These are phyloP conservation scores for Colletotrichum sp. DNA, from an alignment of 2,329 filamentous ascomycete species.

Conservation along the genomic window DNA sequence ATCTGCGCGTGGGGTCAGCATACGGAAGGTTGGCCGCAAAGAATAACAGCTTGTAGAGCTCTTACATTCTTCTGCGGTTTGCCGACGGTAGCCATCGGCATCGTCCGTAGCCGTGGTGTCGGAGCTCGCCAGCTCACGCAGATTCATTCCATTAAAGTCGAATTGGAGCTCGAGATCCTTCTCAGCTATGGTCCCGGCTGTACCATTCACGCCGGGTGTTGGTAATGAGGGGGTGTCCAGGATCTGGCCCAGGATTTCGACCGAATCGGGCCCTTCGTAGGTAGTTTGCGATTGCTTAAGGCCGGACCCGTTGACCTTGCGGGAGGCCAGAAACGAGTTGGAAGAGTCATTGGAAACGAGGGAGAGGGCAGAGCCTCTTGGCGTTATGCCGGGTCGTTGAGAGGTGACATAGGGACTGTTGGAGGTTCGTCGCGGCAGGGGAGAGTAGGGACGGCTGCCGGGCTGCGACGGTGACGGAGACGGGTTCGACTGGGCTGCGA, in stretches of 20 bases:
- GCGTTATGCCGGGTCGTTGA: constrained; percentile 70
- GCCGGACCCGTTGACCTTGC: constrained; percentile 70
- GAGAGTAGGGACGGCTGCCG: constrained; percentile 73
- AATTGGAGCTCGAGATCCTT: constrained; percentile 69
- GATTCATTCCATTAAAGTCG: constrained; percentile 79
- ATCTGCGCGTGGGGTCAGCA: constrained; percentile 50
- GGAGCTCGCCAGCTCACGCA: constrained; percentile 70
- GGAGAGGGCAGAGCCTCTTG: constrained; percentile 80
- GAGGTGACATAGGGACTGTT: constrained; percentile 72
- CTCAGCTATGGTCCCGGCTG: constrained; percentile 39
- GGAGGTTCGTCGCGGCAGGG: constrained; percentile 70
- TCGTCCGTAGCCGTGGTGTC: constrained; percentile 31
- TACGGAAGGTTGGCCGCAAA: too few relatives aligned
- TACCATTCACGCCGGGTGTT: constrained; percentile 13
- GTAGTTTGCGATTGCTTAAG: constrained; percentile 63
- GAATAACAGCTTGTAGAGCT: neutral
- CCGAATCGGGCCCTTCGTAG: constrained; percentile 68
- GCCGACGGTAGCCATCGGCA: constrained; percentile 40
- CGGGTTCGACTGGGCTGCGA: constrained; percentile 72
- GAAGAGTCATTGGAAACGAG: constrained; percentile 80
- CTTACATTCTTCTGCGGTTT: constrained; percentile 77
- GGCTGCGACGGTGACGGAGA: constrained; percentile 57
- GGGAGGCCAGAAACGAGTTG: constrained; percentile 72
- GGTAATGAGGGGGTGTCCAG: constrained; percentile 34
- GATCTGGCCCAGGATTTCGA: constrained; percentile 68